Evolutionary conservation across 805 yeast genomes (phyloP).

Genomic region (Hanseniaspora pseudoguilliermondii): DNA sequence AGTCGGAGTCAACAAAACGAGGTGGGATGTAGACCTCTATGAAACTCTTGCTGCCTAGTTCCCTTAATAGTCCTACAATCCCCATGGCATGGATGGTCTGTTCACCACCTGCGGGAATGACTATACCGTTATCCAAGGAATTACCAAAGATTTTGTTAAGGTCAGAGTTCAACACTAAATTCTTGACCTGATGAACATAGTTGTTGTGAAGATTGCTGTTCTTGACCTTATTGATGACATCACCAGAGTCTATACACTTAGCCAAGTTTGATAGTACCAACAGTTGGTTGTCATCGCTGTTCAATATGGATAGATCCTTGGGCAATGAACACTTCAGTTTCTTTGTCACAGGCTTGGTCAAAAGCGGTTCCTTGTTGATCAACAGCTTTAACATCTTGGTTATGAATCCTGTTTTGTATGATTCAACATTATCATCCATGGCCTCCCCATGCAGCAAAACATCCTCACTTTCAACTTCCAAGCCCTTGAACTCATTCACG

Average conservation of each 20-base stretch:
- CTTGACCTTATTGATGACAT: background rate
- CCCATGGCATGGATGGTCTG: slow-evolving; percentile 51
- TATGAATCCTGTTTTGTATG: background rate
- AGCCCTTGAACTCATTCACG: slow-evolving; percentile 1
- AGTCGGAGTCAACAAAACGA: slow-evolving; percentile 29
- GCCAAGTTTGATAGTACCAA: background rate
- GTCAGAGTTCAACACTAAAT: background rate
- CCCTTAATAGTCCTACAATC: slow-evolving; percentile 43
- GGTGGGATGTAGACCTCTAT: slow-evolving; percentile 73
- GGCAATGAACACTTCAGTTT: slow-evolving; percentile 1
- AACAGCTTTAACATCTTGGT: slow-evolving; percentile 1
- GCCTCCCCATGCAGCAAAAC: background rate
- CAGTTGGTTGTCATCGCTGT: background rate
- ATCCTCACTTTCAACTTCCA: background rate
- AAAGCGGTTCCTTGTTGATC: background rate
- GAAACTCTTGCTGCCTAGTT: slow-evolving; percentile 56
- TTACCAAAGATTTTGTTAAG: background rate
- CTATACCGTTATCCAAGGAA: slow-evolving; percentile 43
- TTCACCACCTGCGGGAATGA: slow-evolving; percentile 61
- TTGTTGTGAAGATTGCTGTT: background rate
- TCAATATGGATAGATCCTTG: background rate
- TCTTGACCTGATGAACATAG: background rate
- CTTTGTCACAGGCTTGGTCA: background rate
- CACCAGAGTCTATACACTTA: background rate
- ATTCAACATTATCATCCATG: background rate